Base-by-base conservation (phyloP, 441 rosid genomes). In the Macaranga tanarius region DNA sequence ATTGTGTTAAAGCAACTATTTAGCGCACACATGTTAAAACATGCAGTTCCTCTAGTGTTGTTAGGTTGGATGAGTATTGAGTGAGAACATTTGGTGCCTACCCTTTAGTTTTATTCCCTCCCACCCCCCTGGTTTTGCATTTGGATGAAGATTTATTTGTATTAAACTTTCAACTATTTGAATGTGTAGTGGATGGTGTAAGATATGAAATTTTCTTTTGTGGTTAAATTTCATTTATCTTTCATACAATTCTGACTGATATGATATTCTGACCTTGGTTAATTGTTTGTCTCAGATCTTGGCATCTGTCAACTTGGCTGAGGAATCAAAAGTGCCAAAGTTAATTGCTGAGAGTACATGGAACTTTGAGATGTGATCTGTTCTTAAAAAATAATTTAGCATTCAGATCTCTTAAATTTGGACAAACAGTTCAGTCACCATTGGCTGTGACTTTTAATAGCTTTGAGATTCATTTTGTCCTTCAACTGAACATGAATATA, bases 261-360 rank as follows among this genome's bases (percentile, higher is more conserved):
- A 67, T 31, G 48, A 38, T 26, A 26, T 65, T 65, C 68, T 62
- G 19, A 61, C 22, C 2, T 54, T 51, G 65, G 56, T 69, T 2
- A 50, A 11, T 23, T 76, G 26, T 69, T 71, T 71, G 28, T 56
- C 52, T 52, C 81, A 92, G 97, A 75, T 92, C 34, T 77, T 78
- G 5, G 92, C 92, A 38, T 84, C 92, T 20, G 65, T 92, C 82
- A 83, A 88, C 57, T 74, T 92, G 57, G 91, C 84, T 0, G 93
- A 92, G 64, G 89, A 88, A 77, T 44, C 71, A 34, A 90, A 84
- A 77, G 81, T 84, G 67, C 95, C 97, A 6, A 90, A 88, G 71
- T 20, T 88, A 66, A 83, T 66, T 2, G 97, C 93, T 7, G 97
- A 92, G 79, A 87, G 77, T 12, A 82, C 88, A 7, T 91, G 95